These are phyloP conservation scores for Apophysomyces ossiformis DNA, from an alignment of 371 early-diverging fungal species.

Conservation along the genomic window DNA sequence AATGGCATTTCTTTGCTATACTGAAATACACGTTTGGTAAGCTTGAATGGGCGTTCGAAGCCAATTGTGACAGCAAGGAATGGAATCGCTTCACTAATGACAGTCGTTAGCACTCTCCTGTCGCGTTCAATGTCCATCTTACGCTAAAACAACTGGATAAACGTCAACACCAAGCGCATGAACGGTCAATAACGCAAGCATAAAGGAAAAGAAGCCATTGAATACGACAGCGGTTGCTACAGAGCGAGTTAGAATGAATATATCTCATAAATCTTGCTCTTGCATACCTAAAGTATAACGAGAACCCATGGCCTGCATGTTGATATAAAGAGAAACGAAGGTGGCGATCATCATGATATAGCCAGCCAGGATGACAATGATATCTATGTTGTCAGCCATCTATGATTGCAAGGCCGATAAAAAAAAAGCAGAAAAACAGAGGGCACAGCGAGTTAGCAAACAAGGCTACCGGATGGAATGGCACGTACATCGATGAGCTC, in stretches of 20 bases:
- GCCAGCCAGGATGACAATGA: constrained; percentile 74
- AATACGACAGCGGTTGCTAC: constrained; percentile 55
- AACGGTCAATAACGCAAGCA: constrained; percentile 67
- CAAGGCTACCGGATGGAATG: background rate
- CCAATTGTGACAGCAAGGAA: constrained; percentile 90
- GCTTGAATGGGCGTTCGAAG: constrained; percentile 84
- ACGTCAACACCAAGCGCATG: constrained; percentile 64
- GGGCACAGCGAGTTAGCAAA: background rate
- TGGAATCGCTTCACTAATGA: constrained; percentile 76
- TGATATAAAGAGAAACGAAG: constrained; percentile 75
- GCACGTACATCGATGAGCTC: constrained; percentile 59
- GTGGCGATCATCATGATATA: constrained; percentile 83
- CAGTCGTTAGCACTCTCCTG: too few species aligned
- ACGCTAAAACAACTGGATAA: constrained; percentile 63
- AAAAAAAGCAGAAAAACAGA: too few species aligned
- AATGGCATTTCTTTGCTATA: constrained; percentile 31
- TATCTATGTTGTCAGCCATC: constrained; percentile 69
- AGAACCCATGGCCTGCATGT: constrained; percentile 86
- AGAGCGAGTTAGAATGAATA: background rate
- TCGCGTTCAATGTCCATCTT: constrained; percentile 16
- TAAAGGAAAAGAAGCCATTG: constrained; percentile 76
- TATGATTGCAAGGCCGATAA: background rate
- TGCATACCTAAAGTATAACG: constrained; percentile 71
- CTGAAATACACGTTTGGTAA: constrained; percentile 77
- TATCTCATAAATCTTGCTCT: background rate